Evolutionary conservation across 352 stramenopile genomes (phyloP), one percentile per base, ranked within the genome.

Genomic region (Pythium rishiriense): DNA sequence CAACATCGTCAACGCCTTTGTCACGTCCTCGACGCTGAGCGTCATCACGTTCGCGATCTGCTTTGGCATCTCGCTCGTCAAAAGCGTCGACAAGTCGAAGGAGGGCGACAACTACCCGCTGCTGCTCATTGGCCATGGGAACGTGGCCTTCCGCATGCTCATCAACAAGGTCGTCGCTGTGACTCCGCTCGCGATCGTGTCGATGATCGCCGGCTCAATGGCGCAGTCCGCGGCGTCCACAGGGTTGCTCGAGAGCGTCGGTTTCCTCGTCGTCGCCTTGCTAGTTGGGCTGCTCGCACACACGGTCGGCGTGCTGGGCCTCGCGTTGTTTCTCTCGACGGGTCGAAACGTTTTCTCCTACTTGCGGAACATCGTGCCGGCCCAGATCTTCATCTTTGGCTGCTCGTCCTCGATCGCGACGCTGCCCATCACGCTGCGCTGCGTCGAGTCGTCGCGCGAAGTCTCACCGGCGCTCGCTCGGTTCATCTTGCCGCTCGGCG

Each of bases 381-480:
- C 85, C 0, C 82, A 91, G 49, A 68, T 89, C 31, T 94, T 94
- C 59, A 83, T 88, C 31, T 81, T 91, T 56, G 81, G 81, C 12
- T 94, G 79, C 52, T 87, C 82, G 41, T 93, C 83, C 17, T 94
- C 85, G 31, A 88, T 93, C 48, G 85, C 83, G 29, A 91, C 83
- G 64, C 70, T 94, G 52, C 85, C 83, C 1, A 79, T 93, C 51
- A 93, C 84, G 19, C 75, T 91, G 73, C 84, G 81, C 11, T 93
- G 81, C 58, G 76, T 93, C 35, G 84, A 91, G 55, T 62, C 75
- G 15, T 85, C 83, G 14, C 78, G 75, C 17, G 73, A 90, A 59
- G 81, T 92, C 22, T 87, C 83, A 26, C 73, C 69, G 42, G 64
- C 83, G 37, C 62, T 92, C 5, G 75, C 79, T 9, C 75, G 80